Evolutionary conservation across 495 filamentous ascomycete genomes (phyloP).

Genomic region (Coniosporium apollinis): DNA sequence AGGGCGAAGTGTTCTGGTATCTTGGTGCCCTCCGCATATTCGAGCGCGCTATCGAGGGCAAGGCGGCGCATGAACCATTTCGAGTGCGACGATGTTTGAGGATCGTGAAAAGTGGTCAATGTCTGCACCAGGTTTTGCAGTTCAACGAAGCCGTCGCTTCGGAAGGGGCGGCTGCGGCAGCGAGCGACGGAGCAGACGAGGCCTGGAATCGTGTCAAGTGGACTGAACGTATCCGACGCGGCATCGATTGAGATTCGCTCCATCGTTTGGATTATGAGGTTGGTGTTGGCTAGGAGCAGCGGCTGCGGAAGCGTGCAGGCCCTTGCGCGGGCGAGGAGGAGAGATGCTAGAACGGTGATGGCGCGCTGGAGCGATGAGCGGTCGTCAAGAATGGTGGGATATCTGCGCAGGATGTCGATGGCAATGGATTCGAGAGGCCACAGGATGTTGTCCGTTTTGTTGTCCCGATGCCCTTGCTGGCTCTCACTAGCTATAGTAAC

Average conservation of each 20-base stretch:
- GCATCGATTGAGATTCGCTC: not conserved
- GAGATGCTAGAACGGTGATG: too few relatives aligned
- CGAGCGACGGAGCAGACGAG: conserved; percentile 2
- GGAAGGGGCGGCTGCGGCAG: conserved; percentile 1
- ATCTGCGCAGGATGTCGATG: not conserved
- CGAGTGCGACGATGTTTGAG: not conserved
- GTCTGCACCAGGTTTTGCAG: not conserved
- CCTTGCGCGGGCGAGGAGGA: too few relatives aligned
- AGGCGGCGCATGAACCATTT: conserved; percentile 21
- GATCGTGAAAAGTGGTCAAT: not conserved
- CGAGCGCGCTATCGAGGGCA: conserved; percentile 32
- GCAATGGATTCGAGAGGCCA: conserved; percentile 1
- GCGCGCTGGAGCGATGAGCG: too few relatives aligned
- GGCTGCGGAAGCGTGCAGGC: not conserved
- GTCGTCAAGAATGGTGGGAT: not conserved
- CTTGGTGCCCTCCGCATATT: conserved; percentile 28
- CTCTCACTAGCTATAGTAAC: not conserved
- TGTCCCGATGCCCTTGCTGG: not conserved
- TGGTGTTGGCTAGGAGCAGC: not conserved
- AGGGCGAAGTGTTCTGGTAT: conserved; percentile 33
- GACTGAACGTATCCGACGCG: not conserved
- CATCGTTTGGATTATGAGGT: not conserved
- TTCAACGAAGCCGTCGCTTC: not conserved
- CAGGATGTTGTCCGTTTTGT: not conserved
- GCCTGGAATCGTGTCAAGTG: not conserved